Percentiles rank a stretch among this genome's conserved stretches.
Conservation (phyloP, 2,329 filamentous ascomycete genomes). For the Penicillium brevicompactum region DNA sequence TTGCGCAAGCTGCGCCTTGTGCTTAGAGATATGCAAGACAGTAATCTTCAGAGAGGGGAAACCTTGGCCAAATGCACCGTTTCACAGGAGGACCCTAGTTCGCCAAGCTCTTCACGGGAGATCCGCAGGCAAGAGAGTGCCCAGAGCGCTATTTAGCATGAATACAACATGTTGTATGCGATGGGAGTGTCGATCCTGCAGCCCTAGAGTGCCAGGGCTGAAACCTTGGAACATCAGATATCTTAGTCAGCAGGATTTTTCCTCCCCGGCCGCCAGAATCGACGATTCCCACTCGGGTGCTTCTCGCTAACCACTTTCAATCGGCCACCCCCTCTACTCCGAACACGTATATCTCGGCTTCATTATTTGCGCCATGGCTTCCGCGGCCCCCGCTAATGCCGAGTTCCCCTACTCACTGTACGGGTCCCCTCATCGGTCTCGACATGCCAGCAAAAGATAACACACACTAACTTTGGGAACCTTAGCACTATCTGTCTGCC, state of each 20-base stretch:
- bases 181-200: neutral
- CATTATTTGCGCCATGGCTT: constrained; percentile 17
- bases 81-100: constrained; percentile 10
- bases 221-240: neutral
- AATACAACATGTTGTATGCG: neutral
- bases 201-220: neutral
- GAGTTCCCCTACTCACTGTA: constrained; percentile 46
- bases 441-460: constrained; percentile 6
- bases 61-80: constrained; percentile 7
- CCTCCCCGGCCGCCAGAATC: neutral
- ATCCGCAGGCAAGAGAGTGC: constrained; percentile 11
- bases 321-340: neutral
- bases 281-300: neutral
- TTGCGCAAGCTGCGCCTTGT: neutral
- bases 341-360: neutral
- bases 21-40: neutral
- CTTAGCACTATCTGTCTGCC: constrained; percentile 73
- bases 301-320: neutral
- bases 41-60: neutral
- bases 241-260: neutral
- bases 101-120: constrained; percentile 17
- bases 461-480: constrained; percentile 12
- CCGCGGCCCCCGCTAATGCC: constrained; percentile 18
- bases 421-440: constrained; percentile 11
- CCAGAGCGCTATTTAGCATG: neutral